Evolutionary conservation across 2,329 filamentous ascomycete genomes (phyloP), one percentile per base, ranked within the genome.

Genomic region (Diaporthe amygdali): DNA sequence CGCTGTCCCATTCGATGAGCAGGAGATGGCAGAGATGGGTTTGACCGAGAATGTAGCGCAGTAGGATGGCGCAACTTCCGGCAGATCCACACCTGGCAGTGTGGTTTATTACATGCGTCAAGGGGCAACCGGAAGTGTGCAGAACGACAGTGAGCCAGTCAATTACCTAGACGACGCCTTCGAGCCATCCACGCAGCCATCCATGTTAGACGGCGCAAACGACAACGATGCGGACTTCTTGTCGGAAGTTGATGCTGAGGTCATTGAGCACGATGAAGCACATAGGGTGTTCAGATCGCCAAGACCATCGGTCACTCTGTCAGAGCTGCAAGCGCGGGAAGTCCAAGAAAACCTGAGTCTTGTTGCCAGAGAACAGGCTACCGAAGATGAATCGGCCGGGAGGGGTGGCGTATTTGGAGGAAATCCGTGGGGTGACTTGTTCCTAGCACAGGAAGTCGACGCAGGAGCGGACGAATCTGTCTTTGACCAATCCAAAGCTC

Each of bases 11-110:
- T 12, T 27, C 34, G 30, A 20, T n/a, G 61, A 63, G 34, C 68
- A 72, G 44, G 71, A 72, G 64, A 71, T 72, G 71, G 37, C 55
- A 52, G 25, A 69, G 41, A 70, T 72, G 71, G 64, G 56, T 52
- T 59, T 47, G 32, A 52, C 61, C 15, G 64, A 68, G 56, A 63
- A 66, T 46, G 71, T 71, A 25, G 71, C 68, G 71, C 71, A 66
- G 34, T 72, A 72, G 71, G 71, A 72, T 54, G 71, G 71, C 61
- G 34, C 71, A 55, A 59, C 70, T 72, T 72, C 69, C 49, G 69
- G 70, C 37, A 54, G 70, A 66, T 41, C 30, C 52, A 68, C 66
- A 51, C 55, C 66, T 55, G 46, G 30, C 66, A 68, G 32, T 39
- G 39, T 51, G 66, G 22, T 12, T n/a, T 14, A 7, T 22, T 17